These are phyloP conservation scores for Phytophthora syringae DNA, from an alignment of 352 stramenopile genomes.

Conservation along the genomic window DNA sequence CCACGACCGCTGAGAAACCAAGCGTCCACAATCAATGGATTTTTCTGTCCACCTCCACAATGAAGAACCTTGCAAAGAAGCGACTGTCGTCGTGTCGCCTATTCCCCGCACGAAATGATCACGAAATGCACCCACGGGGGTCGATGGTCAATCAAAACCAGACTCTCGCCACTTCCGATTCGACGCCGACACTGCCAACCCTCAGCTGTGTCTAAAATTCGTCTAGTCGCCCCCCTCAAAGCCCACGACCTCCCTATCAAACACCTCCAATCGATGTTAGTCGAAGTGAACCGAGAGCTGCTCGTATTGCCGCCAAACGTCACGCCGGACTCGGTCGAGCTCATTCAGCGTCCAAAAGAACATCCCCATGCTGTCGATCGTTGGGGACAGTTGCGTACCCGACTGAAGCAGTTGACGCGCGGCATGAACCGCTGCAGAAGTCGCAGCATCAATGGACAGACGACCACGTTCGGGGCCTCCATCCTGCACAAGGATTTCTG, in stretches of 20 bases:
- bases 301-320: conserved; percentile 7
- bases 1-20: conserved; percentile 19
- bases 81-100: conserved; percentile 14
- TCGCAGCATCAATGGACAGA: conserved; percentile 3
- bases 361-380: not conserved
- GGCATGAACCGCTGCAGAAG: conserved; percentile 31
- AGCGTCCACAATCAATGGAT: conserved; percentile 26
- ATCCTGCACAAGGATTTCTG: conserved; percentile 80
- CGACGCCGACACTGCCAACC: no score
- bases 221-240: no score
- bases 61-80: conserved; percentile 17
- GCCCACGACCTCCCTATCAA: not conserved
- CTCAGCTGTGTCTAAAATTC: no score
- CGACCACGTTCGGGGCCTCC: conserved; percentile 24
- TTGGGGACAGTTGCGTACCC: conserved; percentile 43
- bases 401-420: conserved; percentile 40
- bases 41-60: conserved; percentile 29
- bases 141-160: conserved; percentile 14
- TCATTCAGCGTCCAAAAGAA: conserved; percentile 21
- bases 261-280: conserved; percentile 21
- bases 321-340: conserved; percentile 2
- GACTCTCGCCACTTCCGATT: conserved; percentile 21
- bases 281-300: conserved; percentile 18
- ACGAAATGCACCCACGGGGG: conserved; percentile 17
- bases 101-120: not conserved